Evolutionary conservation across 2,329 filamentous ascomycete species (phyloP).

Genomic region (Trichophaea hybrida): DNA sequence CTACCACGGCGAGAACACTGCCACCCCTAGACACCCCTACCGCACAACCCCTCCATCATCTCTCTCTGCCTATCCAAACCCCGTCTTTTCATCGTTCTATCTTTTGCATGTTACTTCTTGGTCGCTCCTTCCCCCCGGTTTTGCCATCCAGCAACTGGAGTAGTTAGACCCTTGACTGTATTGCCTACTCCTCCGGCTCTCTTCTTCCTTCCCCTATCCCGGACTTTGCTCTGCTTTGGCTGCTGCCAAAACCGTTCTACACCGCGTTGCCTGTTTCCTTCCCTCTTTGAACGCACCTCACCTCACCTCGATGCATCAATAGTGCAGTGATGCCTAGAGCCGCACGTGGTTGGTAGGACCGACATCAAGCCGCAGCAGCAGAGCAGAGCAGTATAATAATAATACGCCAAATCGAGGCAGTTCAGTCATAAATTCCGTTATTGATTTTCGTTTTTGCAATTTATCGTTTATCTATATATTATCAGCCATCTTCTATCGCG

Average conservation of each 20-base stretch:
- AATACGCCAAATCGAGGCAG: neutral
- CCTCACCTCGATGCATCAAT: neutral
- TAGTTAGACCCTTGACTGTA: neutral
- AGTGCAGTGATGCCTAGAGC: neutral
- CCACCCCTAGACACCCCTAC: constrained; percentile 7
- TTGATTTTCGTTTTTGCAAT: constrained; percentile 15
- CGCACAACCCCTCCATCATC: constrained; percentile 11
- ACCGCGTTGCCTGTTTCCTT: neutral
- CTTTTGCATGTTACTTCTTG: constrained; percentile 11
- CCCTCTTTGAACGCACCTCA: neutral
- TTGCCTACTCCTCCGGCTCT: neutral
- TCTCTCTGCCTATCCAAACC: constrained; percentile 5
- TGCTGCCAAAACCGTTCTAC: neutral
- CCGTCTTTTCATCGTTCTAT: constrained; percentile 3
- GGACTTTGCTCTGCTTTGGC: constrained; percentile 9
- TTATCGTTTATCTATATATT: constrained; percentile 8
- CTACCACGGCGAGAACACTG: constrained; percentile 4
- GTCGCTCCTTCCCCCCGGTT: constrained; percentile 4
- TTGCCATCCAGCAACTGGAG: neutral
- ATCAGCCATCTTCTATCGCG: neutral
- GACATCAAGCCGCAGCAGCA: neutral
- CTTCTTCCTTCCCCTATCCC: neutral
- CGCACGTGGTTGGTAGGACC: constrained; percentile 3
- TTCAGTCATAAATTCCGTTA: neutral
- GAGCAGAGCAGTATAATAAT: neutral